A percentile compares a stretch with the other conserved stretches of the same genome.
phyloP scores from a whole-genome alignment of 2,329 filamentous ascomycete genomes.

The Trichoderma sp. region DNA sequence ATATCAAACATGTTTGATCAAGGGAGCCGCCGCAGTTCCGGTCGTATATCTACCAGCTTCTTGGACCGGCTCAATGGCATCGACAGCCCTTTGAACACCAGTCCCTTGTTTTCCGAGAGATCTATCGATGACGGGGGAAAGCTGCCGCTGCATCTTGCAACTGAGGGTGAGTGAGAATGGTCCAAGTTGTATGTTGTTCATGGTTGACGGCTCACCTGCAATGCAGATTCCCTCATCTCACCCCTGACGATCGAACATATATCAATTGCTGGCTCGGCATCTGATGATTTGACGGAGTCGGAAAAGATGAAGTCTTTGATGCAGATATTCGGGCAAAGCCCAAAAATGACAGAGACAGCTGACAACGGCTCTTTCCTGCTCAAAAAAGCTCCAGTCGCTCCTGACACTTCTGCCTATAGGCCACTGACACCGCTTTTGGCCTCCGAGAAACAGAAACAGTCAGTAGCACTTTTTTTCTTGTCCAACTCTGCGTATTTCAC shows the following conservation, averaged over 20 bases:
- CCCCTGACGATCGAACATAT: not conserved
- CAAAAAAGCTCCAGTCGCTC: conserved; percentile 15
- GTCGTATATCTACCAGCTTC: conserved; percentile 15
- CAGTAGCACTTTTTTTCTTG: conserved; percentile 19
- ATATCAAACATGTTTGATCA: conserved; percentile 28
- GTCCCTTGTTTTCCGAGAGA: not conserved
- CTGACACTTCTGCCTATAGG: not conserved
- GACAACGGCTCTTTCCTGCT: not conserved
- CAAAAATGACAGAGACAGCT: not conserved
- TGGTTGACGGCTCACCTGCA: not conserved
- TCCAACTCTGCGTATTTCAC: not conserved
- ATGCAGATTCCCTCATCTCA: conserved; percentile 3
- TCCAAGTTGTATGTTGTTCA: not conserved
- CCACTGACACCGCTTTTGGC: conserved; percentile 32
- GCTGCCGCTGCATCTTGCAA: not conserved
- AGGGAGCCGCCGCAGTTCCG: conserved; percentile 28
- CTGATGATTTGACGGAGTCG: conserved; percentile 15
- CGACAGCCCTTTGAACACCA: conserved; percentile 2
- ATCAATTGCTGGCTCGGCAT: not conserved
- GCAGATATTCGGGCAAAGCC: conserved; percentile 15
- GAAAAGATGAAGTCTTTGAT: conserved; percentile 19
- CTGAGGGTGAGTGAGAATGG: not conserved
- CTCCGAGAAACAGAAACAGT: conserved; percentile 30
- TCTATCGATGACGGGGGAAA: not conserved
- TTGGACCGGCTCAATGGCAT: conserved; percentile 1